These are phyloP conservation scores for Cercospora nicotianae DNA, from an alignment of 2,329 filamentous ascomycete species.

Conservation along the genomic window DNA sequence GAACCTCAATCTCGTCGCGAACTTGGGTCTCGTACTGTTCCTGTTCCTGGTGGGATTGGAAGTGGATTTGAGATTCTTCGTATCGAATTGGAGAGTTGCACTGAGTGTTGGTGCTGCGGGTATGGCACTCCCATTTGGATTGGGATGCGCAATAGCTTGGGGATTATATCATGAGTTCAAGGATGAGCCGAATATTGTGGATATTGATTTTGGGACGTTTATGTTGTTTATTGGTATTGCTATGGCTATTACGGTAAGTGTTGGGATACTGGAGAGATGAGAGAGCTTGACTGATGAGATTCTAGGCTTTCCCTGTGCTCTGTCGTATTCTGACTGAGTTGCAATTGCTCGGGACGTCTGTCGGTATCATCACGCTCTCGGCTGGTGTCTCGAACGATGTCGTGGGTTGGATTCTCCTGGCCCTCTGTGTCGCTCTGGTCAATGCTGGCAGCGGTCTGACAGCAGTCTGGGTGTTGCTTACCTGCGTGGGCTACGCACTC, in stretches of 20 bases:
- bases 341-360: slow-evolving; percentile 77
- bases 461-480: slow-evolving; percentile 80
- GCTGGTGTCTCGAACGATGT: slow-evolving; percentile 94
- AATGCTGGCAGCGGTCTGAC: slow-evolving; percentile 81
- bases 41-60: slow-evolving; percentile 86
- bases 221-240: slow-evolving; percentile 88
- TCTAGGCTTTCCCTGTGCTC: slow-evolving; percentile 75
- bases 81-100: slow-evolving; percentile 78
- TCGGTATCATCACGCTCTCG: slow-evolving; percentile 84
- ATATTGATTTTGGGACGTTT: slow-evolving; percentile 62
- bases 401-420: slow-evolving; percentile 85
- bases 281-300: slow-evolving; percentile 12
- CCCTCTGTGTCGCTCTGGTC: slow-evolving; percentile 88
- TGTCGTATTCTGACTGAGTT: slow-evolving; percentile 91
- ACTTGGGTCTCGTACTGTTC: slow-evolving; percentile 79
- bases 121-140: slow-evolving; percentile 78
- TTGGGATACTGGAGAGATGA: not conserved
- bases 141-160: slow-evolving; percentile 77
- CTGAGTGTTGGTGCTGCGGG: slow-evolving; percentile 74
- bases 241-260: slow-evolving; percentile 77
- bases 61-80: slow-evolving; percentile 75
- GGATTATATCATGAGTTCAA: slow-evolving; percentile 76
- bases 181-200: slow-evolving; percentile 55
- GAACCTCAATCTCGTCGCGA: slow-evolving; percentile 73
- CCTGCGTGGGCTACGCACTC: slow-evolving; percentile 70